Percentiles rank a stretch among this genome's conserved stretches.
Conservation (phyloP, 805 yeast species). For the Saccharomyces eubayanus region DNA sequence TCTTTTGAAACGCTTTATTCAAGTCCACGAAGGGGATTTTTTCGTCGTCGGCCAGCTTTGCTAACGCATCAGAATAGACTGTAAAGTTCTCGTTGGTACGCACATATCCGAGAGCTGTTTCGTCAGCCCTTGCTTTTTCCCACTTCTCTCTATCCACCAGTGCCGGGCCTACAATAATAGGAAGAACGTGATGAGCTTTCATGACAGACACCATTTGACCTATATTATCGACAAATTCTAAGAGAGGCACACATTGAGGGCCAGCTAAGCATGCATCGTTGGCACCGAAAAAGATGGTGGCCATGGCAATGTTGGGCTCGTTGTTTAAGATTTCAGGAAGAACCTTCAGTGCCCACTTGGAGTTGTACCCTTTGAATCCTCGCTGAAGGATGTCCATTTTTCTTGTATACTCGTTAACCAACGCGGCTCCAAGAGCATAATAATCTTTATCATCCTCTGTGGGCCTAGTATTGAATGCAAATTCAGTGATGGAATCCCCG, state of each 20-base stretch:
- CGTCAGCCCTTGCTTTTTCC: slow-evolving; percentile 30
- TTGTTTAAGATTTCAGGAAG: slow-evolving; percentile 42
- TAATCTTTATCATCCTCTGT: slow-evolving; percentile 20
- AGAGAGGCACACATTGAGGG: slow-evolving; percentile 44
- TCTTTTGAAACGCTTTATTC: slow-evolving; percentile 35
- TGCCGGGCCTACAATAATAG: slow-evolving; percentile 58
- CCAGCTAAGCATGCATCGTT: slow-evolving; percentile 55
- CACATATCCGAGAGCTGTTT: slow-evolving; percentile 33
- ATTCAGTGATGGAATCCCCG: slow-evolving; percentile 32
- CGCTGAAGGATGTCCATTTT: slow-evolving; percentile 60
- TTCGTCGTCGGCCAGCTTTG: slow-evolving; percentile 37
- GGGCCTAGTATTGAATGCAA: slow-evolving; percentile 34
- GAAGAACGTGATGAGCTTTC: slow-evolving; percentile 36
- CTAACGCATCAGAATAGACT: slow-evolving; percentile 45
- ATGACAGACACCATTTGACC: slow-evolving; percentile 36
- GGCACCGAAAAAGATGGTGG: slow-evolving; percentile 70
- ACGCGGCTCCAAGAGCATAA: slow-evolving; percentile 45
- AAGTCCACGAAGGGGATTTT: slow-evolving; percentile 53
- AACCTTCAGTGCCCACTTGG: slow-evolving; percentile 49
- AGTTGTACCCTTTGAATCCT: slow-evolving; percentile 72
- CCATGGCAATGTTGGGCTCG: slow-evolving; percentile 38
- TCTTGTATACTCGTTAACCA: slow-evolving; percentile 46
- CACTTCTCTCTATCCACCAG: slow-evolving; percentile 41
- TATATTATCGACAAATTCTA: slow-evolving; percentile 42
- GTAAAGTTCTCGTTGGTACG: slow-evolving; percentile 41